Evolutionary conservation across 1,284 basidiomycete genomes (phyloP), one percentile per base, ranked within the genome.

Genomic region (Tilletiaria anomala): DNA sequence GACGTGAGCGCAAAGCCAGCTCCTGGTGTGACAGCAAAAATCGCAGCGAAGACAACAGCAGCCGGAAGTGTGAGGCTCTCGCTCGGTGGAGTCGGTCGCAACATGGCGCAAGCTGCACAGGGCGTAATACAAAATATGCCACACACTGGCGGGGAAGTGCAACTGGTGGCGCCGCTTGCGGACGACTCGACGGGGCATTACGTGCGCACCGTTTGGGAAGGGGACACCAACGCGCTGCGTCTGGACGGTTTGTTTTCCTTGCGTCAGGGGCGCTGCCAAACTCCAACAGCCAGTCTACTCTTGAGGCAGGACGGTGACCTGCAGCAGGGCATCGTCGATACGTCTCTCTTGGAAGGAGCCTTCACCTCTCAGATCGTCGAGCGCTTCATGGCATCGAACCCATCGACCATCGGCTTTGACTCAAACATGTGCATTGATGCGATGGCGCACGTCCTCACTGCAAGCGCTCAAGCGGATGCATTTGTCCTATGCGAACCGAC

Each of bases 1-100:
- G 63, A 66, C 42, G 26, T 66, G n/a, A 57, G 10, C n/a, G n/a
- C n/a, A n/a, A 29, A 29, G 10, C 26, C 26, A 29, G n/a, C 26
- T 29, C n/a, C 26, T 29, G 8, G 26, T 29, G n/a, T 29, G 26
- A 29, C 26, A n/a, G 10, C n/a, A n/a, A 8, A 8, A n/a, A 8
- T 8, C 26, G 26, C 57, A 4, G 50, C 56, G 2, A 58, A 52
- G 38, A 39, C 46, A 15, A 18, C 18, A 4, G 16, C 6, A 12
- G 12, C 17, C 5, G 23, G 2, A 1, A 31, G 15, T 22, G 76
- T 96, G 12, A 70, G 71, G 2, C 54, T 89, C 20, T 76, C 82
- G 0, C 71, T 85, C 0, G 93, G 93, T 2, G 93, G 93, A 11
- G 93, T 99, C 3, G 88, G 77, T 0, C 77, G 89, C 18, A 99